Evolutionary conservation across 768 basidiomycete species (phyloP).

Genomic region (Boletus pseudo-olivaceus): DNA sequence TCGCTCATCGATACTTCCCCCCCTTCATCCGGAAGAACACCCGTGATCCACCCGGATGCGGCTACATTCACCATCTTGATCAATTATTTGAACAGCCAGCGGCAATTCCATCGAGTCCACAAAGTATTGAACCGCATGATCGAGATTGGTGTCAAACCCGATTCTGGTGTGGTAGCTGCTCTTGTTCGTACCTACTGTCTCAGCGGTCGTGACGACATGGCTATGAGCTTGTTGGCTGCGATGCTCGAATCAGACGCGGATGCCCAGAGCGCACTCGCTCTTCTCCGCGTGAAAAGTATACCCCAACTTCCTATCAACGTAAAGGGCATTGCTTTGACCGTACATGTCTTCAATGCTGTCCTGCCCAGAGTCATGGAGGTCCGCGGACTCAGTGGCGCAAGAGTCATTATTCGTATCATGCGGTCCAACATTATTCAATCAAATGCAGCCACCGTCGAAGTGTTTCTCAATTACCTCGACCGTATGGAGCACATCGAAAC

Average conservation of each 20-base stretch:
- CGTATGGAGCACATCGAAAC: slow-evolving; percentile 42
- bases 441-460: slow-evolving; percentile 51
- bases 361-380: slow-evolving; percentile 47
- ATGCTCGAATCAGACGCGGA: slow-evolving; percentile 38
- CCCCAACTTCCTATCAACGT: slow-evolving; percentile 27
- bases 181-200: slow-evolving; percentile 56
- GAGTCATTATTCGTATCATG: slow-evolving; percentile 54
- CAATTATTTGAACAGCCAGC: slow-evolving; percentile 45
- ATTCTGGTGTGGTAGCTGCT: slow-evolving; percentile 46
- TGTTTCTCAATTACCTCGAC: slow-evolving; percentile 52
- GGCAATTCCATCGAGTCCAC: slow-evolving; percentile 44
- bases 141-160: slow-evolving; percentile 39
- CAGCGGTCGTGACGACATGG: slow-evolving; percentile 43
- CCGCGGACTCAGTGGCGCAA: slow-evolving; percentile 48
- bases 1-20: not conserved
- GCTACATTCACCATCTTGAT: slow-evolving; percentile 64
- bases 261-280: slow-evolving; percentile 18
- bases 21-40: slow-evolving; percentile 1
- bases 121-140: slow-evolving; percentile 48
- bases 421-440: slow-evolving; percentile 44
- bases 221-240: slow-evolving; percentile 48
- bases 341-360: slow-evolving; percentile 59
- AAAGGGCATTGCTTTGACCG: slow-evolving; percentile 32
- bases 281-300: slow-evolving; percentile 19
- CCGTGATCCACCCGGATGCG: slow-evolving; percentile 43